These are phyloP conservation scores for Lecanicillium sp. DNA, from an alignment of 2,329 filamentous ascomycete species.

Conservation along the genomic window DNA sequence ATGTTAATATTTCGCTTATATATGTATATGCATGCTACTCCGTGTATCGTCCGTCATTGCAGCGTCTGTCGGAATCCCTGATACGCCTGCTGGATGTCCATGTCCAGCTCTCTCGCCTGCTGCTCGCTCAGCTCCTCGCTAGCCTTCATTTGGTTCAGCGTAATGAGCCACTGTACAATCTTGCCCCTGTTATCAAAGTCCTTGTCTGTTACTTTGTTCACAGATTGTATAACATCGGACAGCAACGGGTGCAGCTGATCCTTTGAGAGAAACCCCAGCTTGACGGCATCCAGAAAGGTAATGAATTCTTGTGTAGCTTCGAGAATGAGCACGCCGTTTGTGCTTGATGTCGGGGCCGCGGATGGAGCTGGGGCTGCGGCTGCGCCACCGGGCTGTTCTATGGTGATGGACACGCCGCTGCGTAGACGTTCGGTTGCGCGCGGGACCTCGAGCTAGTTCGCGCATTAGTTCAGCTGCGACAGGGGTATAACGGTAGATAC, in stretches of 20 bases:
- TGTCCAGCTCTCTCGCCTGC: conserved; percentile 79
- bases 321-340: conserved; percentile 63
- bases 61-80: conserved; percentile 84
- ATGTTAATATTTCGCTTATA: not conserved
- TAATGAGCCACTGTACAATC: conserved; percentile 97
- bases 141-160: conserved; percentile 94
- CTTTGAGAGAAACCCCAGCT: conserved; percentile 86
- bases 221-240: conserved; percentile 91
- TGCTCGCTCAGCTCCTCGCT: conserved; percentile 84
- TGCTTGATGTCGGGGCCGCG: conserved; percentile 35
- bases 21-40: not conserved
- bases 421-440: conserved; percentile 87
- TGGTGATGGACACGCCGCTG: conserved; percentile 85
- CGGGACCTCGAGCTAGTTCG: conserved; percentile 75
- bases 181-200: conserved; percentile 95
- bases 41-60: conserved; percentile 28
- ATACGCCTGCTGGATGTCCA: conserved; percentile 92
- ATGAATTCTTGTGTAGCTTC: conserved; percentile 98
- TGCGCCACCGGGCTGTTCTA: conserved; percentile 49
- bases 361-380: conserved; percentile 34
- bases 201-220: conserved; percentile 91
- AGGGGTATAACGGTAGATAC: too few species aligned
- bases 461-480: too few species aligned
- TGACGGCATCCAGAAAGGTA: conserved; percentile 91
- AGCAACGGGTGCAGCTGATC: conserved; percentile 93